These are phyloP conservation scores for Rubroboletus pulcherrimus DNA, from an alignment of 768 basidiomycete species.

Conservation along the genomic window DNA sequence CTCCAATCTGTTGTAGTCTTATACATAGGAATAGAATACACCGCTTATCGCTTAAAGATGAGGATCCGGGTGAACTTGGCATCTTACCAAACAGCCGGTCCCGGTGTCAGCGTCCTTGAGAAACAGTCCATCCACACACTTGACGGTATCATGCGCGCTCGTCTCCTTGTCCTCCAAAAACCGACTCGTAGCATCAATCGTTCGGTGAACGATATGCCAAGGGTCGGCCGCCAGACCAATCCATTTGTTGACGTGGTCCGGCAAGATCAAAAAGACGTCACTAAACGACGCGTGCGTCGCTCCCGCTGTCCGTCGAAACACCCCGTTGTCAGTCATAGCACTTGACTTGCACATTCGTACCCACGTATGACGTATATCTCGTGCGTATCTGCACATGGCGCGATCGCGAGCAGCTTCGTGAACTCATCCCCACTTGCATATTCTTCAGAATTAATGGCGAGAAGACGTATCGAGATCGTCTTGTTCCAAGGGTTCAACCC, in stretches of 20 bases:
- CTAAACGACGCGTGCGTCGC: slow-evolving; percentile 34
- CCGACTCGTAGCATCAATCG: slow-evolving; percentile 19
- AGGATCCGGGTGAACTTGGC: background rate
- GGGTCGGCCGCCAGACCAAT: slow-evolving; percentile 21
- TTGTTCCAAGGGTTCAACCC: slow-evolving; percentile 29
- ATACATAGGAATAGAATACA: background rate
- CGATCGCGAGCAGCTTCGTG: slow-evolving; percentile 28
- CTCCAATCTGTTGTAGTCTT: background rate
- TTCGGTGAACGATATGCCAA: slow-evolving; percentile 14
- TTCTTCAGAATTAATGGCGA: slow-evolving; percentile 42
- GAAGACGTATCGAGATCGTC: slow-evolving; percentile 29
- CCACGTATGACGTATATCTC: slow-evolving; percentile 13
- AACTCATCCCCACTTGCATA: slow-evolving; percentile 38
- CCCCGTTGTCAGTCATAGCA: background rate
- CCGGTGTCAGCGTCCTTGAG: slow-evolving; percentile 5
- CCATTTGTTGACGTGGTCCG: slow-evolving; percentile 26
- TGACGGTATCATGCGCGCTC: background rate
- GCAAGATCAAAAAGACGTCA: slow-evolving; percentile 35
- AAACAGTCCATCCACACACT: slow-evolving; percentile 2
- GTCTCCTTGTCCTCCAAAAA: slow-evolving; percentile 16
- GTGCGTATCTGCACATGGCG: slow-evolving; percentile 10
- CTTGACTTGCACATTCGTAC: background rate
- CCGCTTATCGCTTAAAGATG: background rate
- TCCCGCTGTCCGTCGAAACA: slow-evolving; percentile 18
- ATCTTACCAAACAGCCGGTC: slow-evolving; percentile 5